phyloP scores from a whole-genome alignment of 768 basidiomycete genomes.

The Tricholoma furcatifolium region DNA sequence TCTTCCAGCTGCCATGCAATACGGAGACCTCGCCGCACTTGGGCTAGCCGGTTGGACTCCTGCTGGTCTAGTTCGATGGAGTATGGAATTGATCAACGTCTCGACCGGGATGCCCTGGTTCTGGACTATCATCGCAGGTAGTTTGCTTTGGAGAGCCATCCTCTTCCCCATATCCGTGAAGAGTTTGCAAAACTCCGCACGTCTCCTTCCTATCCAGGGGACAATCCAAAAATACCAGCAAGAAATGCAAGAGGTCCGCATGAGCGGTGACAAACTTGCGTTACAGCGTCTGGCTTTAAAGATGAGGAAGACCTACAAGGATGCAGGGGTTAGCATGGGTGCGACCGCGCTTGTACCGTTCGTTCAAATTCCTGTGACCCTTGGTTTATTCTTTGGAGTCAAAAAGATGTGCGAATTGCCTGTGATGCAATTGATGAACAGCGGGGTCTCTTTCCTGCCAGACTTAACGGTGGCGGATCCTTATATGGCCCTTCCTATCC shows the following conservation, averaged over 20 bases:
- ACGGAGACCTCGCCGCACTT: constrained; percentile 69
- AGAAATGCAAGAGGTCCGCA: constrained; percentile 36
- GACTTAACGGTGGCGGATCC: constrained; percentile 83
- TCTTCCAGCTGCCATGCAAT: constrained; percentile 52
- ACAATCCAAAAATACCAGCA: constrained; percentile 48
- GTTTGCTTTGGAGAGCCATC: constrained; percentile 56
- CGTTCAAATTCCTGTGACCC: constrained; percentile 71
- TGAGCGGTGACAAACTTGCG: constrained; percentile 38
- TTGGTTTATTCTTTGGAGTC: constrained; percentile 83
- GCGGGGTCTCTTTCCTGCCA: constrained; percentile 70
- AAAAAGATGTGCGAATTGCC: constrained; percentile 70
- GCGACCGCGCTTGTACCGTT: constrained; percentile 51
- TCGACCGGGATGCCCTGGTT: constrained; percentile 78
- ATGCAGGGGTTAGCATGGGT: constrained; percentile 63
- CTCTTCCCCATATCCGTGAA: constrained; percentile 62
- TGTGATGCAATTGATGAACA: constrained; percentile 70
- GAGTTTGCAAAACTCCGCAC: constrained; percentile 55
- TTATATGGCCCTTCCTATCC: constrained; percentile 65
- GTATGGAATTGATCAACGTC: constrained; percentile 69
- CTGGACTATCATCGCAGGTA: constrained; percentile 71
- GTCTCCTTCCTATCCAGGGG: constrained; percentile 58
- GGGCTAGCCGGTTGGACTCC: constrained; percentile 67
- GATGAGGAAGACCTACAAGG: constrained; percentile 55
- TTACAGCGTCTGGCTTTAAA: constrained; percentile 54
- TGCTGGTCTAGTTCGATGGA: constrained; percentile 58